Percentiles rank a stretch among this genome's conserved stretches.
These are phyloP conservation scores for Nadsonia fulvescens DNA, from an alignment of 805 yeast species.

Conservation along the genomic window DNA sequence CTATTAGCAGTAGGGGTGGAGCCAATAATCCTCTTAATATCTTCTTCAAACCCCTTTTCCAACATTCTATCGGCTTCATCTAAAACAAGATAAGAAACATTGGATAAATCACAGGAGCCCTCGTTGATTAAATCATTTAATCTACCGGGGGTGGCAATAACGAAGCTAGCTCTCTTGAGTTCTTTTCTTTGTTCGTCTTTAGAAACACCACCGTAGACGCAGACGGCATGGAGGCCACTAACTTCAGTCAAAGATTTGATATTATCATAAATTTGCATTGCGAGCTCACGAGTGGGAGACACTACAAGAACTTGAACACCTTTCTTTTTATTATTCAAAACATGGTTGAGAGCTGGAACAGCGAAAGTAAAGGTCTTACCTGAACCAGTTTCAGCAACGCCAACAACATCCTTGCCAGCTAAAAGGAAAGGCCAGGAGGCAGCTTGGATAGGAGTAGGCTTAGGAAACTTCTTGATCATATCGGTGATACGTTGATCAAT, in stretches of 20 bases:
- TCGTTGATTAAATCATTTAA: constrained; percentile 79
- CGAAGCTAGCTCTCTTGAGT: constrained; percentile 42
- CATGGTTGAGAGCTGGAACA: constrained; percentile 79
- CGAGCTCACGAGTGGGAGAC: constrained; percentile 95
- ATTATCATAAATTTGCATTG: constrained; percentile 83
- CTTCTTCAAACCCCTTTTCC: constrained; percentile 96
- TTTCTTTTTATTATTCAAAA: constrained; percentile 23
- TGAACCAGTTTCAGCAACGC: constrained; percentile 97
- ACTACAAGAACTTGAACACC: constrained; percentile 66
- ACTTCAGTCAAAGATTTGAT: constrained; percentile 42
- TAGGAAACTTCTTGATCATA: constrained; percentile 56
- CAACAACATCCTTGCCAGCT: constrained; percentile 69
- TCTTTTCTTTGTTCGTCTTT: constrained; percentile 75
- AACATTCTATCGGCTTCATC: constrained; percentile 99
- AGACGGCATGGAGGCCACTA: constrained; percentile 50
- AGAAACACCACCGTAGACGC: constrained; percentile 95
- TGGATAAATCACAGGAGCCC: constrained; percentile 53
- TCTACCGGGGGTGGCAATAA: constrained; percentile 98
- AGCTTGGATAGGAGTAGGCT: constrained; percentile 92
- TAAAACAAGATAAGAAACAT: constrained; percentile 62
- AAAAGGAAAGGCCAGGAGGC: constrained; percentile 86
- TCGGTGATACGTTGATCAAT: constrained; percentile 37
- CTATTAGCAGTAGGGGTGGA: constrained; percentile 33
- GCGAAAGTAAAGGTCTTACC: constrained; percentile 97
- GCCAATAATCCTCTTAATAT: constrained; percentile 68